A percentile compares a stretch with the other conserved stretches of the same genome.
phyloP scores from a whole-genome alignment of 495 filamentous ascomycete genomes.

The Physcia stellaris region DNA sequence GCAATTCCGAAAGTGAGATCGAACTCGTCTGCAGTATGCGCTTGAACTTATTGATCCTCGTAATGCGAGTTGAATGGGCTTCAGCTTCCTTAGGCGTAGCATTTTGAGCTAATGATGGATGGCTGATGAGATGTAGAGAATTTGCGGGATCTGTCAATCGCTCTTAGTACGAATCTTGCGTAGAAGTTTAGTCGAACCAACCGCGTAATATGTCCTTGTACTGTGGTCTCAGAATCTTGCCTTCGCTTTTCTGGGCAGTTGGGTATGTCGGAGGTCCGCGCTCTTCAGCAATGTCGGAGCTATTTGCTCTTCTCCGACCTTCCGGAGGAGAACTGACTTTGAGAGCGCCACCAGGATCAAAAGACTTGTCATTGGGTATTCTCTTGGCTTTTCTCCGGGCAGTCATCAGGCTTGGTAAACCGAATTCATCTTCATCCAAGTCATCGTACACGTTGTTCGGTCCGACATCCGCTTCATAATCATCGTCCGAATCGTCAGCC shows the following conservation, averaged over 20 bases:
- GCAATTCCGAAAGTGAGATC: constrained; percentile 70
- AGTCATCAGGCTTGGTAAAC: constrained; percentile 76
- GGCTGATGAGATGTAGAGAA: constrained; percentile 83
- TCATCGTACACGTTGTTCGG: constrained; percentile 59
- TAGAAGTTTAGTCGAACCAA: constrained; percentile 16
- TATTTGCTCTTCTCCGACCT: constrained; percentile 48
- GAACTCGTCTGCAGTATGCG: constrained; percentile 81
- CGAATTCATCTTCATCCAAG: constrained; percentile 92
- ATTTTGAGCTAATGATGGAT: constrained; percentile 59
- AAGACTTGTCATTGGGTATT: constrained; percentile 28
- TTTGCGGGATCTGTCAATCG: constrained; percentile 68
- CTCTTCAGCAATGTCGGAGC: constrained; percentile 83
- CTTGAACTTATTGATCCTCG: constrained; percentile 98
- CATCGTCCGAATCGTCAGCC: constrained; percentile 35
- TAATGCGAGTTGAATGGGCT: constrained; percentile 72
- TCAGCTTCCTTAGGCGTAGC: constrained; percentile 77
- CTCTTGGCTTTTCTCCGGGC: constrained; percentile 59
- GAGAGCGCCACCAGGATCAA: constrained; percentile 34
- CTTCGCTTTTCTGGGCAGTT: constrained; percentile 71
- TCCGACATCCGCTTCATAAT: constrained; percentile 49
- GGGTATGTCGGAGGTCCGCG: constrained; percentile 80
- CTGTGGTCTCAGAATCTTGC: constrained; percentile 89
- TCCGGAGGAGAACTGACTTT: constrained; percentile 17
- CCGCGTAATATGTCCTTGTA: constrained; percentile 90
- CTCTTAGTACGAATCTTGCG: constrained; percentile 5